Base-by-base conservation (phyloP, 805 yeast genomes). In the Yarrowia bubula region DNA sequence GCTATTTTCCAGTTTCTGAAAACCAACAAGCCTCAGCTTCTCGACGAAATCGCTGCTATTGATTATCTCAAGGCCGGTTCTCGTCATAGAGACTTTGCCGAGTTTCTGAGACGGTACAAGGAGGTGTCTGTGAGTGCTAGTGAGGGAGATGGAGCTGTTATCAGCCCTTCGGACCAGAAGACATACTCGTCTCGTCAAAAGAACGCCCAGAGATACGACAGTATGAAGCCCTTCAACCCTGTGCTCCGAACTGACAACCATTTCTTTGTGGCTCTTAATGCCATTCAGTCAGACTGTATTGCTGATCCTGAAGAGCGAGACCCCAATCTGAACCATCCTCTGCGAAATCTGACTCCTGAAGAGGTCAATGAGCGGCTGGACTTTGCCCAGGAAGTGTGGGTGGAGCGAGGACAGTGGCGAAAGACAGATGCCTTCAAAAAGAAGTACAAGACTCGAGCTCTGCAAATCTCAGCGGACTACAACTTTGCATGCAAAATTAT, bases 361-460 rank as follows among this genome's bases (percentile, higher is more conserved):
- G 64, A 58, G 50, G 14, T 43, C 6, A n/a, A 8, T 4, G 51
- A 43, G 3, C 17, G 64, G 4, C 51, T 58, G n/a, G 51, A 58
- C 43, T 58, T 58, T 22, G 22, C 51, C 7, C 64, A 58, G 43
- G 51, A 33, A n/a, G 64, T 43, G 33, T 58, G 64, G 64, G 35
- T 43, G 3, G 64, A 58, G n/a, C 41, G 64, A 35, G 64, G 64
- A 4, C n/a, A 58, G 35, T 58, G 64, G 64, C 39, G 64, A 18
- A 42, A 44, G 35, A 32, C 51, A 9, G 43, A 32, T 10, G 41
- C 50, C 0, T 58, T 11, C 42, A 22, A 14, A 2, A 43, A 15
- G 10, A 58, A n/a, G 22, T 58, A 58, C 43, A 58, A 35, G 43
- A 18, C 50, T 2, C 38, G 44, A 14, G 51, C 43, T 0, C 43